These are phyloP conservation scores for Didymosphaeria variabile DNA, from an alignment of 2,329 filamentous ascomycete species.

Conservation along the genomic window DNA sequence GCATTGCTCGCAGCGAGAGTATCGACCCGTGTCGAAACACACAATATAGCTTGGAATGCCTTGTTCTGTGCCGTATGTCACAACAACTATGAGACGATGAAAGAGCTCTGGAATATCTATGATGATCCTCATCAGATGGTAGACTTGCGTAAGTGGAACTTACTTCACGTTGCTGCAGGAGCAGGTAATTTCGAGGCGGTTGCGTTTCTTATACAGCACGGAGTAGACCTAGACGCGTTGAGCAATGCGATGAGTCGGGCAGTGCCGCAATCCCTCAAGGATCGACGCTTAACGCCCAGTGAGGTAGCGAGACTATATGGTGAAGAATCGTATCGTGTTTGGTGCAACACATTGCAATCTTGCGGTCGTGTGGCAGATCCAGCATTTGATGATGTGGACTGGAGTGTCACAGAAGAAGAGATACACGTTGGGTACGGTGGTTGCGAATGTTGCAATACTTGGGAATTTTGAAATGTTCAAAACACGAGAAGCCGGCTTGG, in stretches of 20 bases:
- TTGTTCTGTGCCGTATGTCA: conserved; percentile 19
- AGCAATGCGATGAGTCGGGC: conserved; percentile 18
- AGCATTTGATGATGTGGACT: neutral
- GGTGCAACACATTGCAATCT: conserved; percentile 1
- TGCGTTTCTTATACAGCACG: conserved; percentile 17
- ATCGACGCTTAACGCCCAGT: conserved; percentile 8
- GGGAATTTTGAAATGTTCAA: neutral
- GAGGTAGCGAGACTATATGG: conserved; percentile 14
- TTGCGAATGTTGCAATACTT: conserved; percentile 18
- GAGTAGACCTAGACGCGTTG: conserved; percentile 10
- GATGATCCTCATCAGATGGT: conserved; percentile 1
- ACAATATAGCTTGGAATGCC: conserved; percentile 17
- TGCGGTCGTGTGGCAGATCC: conserved; percentile 2
- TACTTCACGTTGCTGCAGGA: conserved; percentile 20
- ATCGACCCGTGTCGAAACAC: neutral
- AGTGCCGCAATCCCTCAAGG: conserved; percentile 9
- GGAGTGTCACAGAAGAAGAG: conserved; percentile 1
- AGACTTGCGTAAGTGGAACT: conserved; percentile 22
- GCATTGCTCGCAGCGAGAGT: neutral
- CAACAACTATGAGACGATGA: conserved; percentile 11
- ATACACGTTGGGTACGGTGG: conserved; percentile 17
- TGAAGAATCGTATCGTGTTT: conserved; percentile 15
- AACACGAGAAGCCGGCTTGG: no score
- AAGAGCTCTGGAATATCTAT: conserved; percentile 10
- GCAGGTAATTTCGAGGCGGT: conserved; percentile 18